A percentile compares a stretch with the other conserved stretches of the same genome.
phyloP scores from a whole-genome alignment of 2,329 filamentous ascomycete species.

The Colletotrichum scovillei region DNA sequence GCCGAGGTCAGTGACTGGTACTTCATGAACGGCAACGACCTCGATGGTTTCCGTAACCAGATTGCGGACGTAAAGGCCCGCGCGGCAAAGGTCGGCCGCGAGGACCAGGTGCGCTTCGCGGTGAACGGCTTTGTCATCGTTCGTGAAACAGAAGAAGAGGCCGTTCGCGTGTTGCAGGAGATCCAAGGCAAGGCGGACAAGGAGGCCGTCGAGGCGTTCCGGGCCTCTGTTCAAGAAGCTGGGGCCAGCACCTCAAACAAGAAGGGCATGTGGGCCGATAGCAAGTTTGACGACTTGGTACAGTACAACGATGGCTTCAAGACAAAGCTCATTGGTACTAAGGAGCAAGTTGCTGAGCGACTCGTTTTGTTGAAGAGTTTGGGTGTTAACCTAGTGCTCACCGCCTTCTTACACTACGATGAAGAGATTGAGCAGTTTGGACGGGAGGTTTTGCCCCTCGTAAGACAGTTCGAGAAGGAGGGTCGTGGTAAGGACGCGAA shows the following conservation, averaged over 20 bases:
- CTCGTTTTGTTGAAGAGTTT: slow-evolving; percentile 60
- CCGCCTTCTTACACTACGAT: slow-evolving; percentile 63
- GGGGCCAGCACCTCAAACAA: slow-evolving; percentile 58
- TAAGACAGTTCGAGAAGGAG: slow-evolving; percentile 58
- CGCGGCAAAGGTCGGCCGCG: slow-evolving; percentile 54
- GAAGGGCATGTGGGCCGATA: slow-evolving; percentile 64
- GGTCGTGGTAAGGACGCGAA: slow-evolving; percentile 59
- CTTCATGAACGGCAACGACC: slow-evolving; percentile 68
- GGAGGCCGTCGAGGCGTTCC: slow-evolving; percentile 61
- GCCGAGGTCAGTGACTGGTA: slow-evolving; percentile 61
- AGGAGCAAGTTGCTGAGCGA: slow-evolving; percentile 61
- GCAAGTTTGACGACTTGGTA: slow-evolving; percentile 62
- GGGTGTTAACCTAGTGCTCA: slow-evolving; percentile 54
- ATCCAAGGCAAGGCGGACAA: slow-evolving; percentile 64
- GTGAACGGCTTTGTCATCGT: slow-evolving; percentile 63
- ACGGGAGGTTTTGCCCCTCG: slow-evolving; percentile 56
- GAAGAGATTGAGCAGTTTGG: slow-evolving; percentile 63
- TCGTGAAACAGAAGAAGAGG: slow-evolving; percentile 61
- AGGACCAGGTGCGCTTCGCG: slow-evolving; percentile 57
- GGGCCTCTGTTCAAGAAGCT: slow-evolving; percentile 60
- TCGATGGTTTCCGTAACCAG: slow-evolving; percentile 62
- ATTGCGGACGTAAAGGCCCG: slow-evolving; percentile 60
- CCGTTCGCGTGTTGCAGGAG: slow-evolving; percentile 58
- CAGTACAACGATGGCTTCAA: slow-evolving; percentile 69
- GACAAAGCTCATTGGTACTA: slow-evolving; percentile 64